Percentiles rank a stretch among this genome's conserved stretches.
Evolutionary conservation across 495 filamentous ascomycete genomes (phyloP).

Genomic region (Tuber borchii): DNA sequence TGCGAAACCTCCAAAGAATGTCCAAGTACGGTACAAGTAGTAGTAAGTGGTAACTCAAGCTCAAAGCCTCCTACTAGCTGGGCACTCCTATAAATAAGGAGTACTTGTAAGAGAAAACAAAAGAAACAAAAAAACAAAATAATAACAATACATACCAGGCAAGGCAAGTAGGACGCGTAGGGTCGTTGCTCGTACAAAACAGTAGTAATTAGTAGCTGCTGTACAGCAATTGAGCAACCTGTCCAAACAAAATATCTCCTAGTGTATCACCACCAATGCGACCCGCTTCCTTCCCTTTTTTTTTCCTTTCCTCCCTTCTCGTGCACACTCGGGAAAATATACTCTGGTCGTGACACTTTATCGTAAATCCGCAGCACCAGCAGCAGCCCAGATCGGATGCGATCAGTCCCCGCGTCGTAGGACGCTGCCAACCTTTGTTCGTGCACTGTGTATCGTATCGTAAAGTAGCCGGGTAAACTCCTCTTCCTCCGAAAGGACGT

Average conservation of each 20-base stretch:
- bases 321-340: conserved; percentile 5
- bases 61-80: neutral
- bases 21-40: conserved; percentile 9
- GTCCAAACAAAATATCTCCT: neutral
- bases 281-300: conserved; percentile 2
- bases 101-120: conserved; percentile 18
- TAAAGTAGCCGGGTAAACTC: conserved; percentile 7
- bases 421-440: conserved; percentile 2
- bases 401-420: conserved; percentile 10
- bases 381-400: conserved; percentile 5
- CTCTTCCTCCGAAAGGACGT: neutral
- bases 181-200: neutral
- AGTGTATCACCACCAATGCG: neutral
- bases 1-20: conserved; percentile 10
- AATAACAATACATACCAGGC: conserved; percentile 12
- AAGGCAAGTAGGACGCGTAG: neutral
- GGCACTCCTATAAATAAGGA: conserved; percentile 11
- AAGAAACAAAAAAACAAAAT: neutral
- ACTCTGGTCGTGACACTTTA: neutral
- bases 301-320: neutral
- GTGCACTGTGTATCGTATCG: conserved; percentile 1
- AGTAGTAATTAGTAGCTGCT: neutral
- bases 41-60: neutral
- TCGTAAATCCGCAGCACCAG: conserved; percentile 10
- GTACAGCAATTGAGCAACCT: neutral